Conservation (phyloP, 805 yeast species). For the Ogataea kodamae region DNA sequence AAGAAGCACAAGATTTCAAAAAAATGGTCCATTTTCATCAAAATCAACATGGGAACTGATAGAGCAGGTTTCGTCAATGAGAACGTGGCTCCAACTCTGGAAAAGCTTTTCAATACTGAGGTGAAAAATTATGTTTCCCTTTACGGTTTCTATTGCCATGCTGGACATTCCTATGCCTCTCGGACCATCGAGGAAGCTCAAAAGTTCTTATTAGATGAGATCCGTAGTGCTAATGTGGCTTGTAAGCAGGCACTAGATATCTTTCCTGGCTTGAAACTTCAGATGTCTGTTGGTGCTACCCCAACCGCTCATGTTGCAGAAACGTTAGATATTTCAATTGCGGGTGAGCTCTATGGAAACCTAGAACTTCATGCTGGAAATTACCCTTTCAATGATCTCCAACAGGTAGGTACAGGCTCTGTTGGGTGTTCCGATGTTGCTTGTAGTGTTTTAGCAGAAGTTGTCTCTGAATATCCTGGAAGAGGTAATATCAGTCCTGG, state of each 20-base stretch:
- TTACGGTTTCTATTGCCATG: slow-evolving; percentile 74
- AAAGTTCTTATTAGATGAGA: slow-evolving; percentile 49
- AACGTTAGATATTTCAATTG: slow-evolving; percentile 16
- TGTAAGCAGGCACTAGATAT: slow-evolving; percentile 36
- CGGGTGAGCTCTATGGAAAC: slow-evolving; percentile 33
- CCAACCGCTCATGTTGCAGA: slow-evolving; percentile 69
- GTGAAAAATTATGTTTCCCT: slow-evolving; percentile 38
- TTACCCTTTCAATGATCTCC: slow-evolving; percentile 68
- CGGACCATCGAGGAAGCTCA: slow-evolving; percentile 44
- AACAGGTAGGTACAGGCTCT: slow-evolving; percentile 70
- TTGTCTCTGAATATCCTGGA: slow-evolving; percentile 53
- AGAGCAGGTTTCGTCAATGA: slow-evolving; percentile 55
- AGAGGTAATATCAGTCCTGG: slow-evolving; percentile 52
- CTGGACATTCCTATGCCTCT: slow-evolving; percentile 69
- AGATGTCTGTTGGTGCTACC: slow-evolving; percentile 75
- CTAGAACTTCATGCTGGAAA: slow-evolving; percentile 83
- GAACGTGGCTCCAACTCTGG: slow-evolving; percentile 37
- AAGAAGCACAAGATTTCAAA: slow-evolving; percentile 22
- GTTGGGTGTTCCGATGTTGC: slow-evolving; percentile 46
- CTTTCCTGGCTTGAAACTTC: slow-evolving; percentile 39
- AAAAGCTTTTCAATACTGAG: slow-evolving; percentile 24
- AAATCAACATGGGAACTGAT: slow-evolving; percentile 67
- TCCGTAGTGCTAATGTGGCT: slow-evolving; percentile 54
- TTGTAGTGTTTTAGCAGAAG: slow-evolving; percentile 52
- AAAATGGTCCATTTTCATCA: slow-evolving; percentile 64